Percentiles rank a stretch among this genome's conserved stretches.
phyloP scores from a whole-genome alignment of 768 basidiomycete species.

The Artomyces pyxidatus region DNA sequence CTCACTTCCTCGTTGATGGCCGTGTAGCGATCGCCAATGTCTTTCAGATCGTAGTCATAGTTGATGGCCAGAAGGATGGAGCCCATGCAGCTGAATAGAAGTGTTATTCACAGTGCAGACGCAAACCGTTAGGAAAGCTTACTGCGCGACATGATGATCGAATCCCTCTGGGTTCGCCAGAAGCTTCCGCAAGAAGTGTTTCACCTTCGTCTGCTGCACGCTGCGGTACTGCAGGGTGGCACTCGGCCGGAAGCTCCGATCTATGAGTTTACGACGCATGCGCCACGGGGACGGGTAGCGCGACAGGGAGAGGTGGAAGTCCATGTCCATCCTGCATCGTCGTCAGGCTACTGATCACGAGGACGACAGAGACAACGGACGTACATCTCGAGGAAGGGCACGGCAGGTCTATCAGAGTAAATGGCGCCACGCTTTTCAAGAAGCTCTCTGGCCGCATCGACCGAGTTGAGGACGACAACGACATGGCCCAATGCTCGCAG shows the following conservation, averaged over 20 bases:
- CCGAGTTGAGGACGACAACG: not conserved
- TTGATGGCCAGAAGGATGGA: slow-evolving; percentile 1
- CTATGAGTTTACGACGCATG: not conserved
- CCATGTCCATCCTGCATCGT: not conserved
- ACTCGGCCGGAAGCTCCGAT: not conserved
- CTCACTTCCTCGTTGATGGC: not conserved
- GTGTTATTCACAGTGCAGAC: too few species aligned
- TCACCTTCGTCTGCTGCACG: not conserved
- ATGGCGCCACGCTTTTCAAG: not conserved
- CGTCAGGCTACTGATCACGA: too few species aligned
- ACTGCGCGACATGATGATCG: not conserved
- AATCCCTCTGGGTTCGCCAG: not conserved
- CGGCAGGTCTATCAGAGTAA: not conserved
- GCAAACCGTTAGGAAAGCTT: too few species aligned
- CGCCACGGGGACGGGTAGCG: not conserved
- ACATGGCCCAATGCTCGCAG: not conserved
- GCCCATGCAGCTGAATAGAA: not conserved
- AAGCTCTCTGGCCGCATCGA: not conserved
- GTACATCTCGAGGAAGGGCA: too few species aligned
- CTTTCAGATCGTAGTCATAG: slow-evolving; percentile 4
- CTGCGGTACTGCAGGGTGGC: not conserved
- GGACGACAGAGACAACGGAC: too few species aligned
- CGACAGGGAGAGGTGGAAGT: not conserved
- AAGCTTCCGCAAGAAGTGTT: not conserved
- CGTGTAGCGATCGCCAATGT: not conserved